Percentiles rank a stretch among this genome's conserved stretches.
Conservation (phyloP, 2,329 filamentous ascomycete species). For the Aspergillus sojae region DNA sequence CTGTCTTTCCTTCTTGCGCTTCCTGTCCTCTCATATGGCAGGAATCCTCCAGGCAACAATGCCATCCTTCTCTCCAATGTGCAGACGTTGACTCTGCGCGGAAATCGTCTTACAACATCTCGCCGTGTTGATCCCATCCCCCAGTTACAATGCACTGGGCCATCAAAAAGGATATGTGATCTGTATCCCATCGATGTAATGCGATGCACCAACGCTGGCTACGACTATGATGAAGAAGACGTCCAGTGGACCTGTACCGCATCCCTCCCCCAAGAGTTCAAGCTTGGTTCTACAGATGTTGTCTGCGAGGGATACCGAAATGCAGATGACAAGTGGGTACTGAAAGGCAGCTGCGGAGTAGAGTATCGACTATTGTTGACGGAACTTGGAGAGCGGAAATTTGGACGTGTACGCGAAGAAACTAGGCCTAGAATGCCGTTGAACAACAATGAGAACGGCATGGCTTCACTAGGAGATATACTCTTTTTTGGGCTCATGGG, state of each 20-base stretch:
- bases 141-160: constrained; percentile 75
- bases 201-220: constrained; percentile 86
- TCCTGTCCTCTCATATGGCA: constrained; percentile 21
- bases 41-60: constrained; percentile 42
- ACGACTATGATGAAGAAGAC: constrained; percentile 76
- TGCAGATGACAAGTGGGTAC: constrained; percentile 78
- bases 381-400: constrained; percentile 70
- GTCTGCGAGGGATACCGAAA: constrained; percentile 85
- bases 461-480: constrained; percentile 25
- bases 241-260: constrained; percentile 90
- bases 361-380: constrained; percentile 84
- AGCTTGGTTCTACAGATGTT: constrained; percentile 84
- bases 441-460: constrained; percentile 7
- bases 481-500: constrained; percentile 39
- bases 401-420: constrained; percentile 57
- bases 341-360: constrained; percentile 90
- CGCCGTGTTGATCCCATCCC: constrained; percentile 77
- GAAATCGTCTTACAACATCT: constrained; percentile 68
- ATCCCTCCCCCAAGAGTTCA: constrained; percentile 63
- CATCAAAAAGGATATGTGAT: constrained; percentile 61
- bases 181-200: constrained; percentile 78
- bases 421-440: constrained; percentile 23
- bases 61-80: constrained; percentile 68
- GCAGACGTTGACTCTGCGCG: constrained; percentile 75
- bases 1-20: constrained; percentile 24